Percentiles rank a stretch among this genome's conserved stretches.
phyloP scores from a whole-genome alignment of 805 yeast species.

The Grigorovia yakushimaensis region DNA sequence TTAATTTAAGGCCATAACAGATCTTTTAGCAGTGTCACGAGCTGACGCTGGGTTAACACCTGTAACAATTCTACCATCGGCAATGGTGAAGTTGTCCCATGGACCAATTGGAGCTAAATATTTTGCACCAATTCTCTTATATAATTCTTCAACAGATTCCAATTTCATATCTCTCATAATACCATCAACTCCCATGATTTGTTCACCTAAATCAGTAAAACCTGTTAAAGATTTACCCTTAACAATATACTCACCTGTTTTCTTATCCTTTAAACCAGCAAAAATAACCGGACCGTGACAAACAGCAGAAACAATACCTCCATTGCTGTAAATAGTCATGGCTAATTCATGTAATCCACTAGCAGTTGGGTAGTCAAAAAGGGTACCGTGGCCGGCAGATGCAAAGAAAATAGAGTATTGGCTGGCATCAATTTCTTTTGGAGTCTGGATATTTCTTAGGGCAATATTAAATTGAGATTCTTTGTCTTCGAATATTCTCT shows the following conservation, averaged over 20 bases:
- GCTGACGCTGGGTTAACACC: slow-evolving; percentile 60
- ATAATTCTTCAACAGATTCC: slow-evolving; percentile 32
- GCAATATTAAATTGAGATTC: slow-evolving; percentile 32
- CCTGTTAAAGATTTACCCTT: slow-evolving; percentile 51
- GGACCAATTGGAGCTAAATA: slow-evolving; percentile 41
- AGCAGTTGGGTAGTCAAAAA: slow-evolving; percentile 51
- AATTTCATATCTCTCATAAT: slow-evolving; percentile 23
- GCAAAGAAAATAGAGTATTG: slow-evolving; percentile 49
- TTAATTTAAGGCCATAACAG: slow-evolving; percentile 7
- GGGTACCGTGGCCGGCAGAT: slow-evolving; percentile 58
- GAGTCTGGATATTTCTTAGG: slow-evolving; percentile 35
- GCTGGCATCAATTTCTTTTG: slow-evolving; percentile 38
- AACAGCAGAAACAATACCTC: slow-evolving; percentile 53
- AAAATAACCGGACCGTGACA: slow-evolving; percentile 60
- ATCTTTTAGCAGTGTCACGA: slow-evolving; percentile 33
- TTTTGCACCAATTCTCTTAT: slow-evolving; percentile 34
- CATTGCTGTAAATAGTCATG: slow-evolving; percentile 36
- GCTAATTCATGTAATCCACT: slow-evolving; percentile 37
- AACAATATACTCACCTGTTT: slow-evolving; percentile 37
- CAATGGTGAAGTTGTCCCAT: slow-evolving; percentile 40
- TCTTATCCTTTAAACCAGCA: slow-evolving; percentile 34
- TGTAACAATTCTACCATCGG: slow-evolving; percentile 50
- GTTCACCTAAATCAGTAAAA: slow-evolving; percentile 48
- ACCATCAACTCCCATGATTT: slow-evolving; percentile 13
- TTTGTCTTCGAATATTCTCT: slow-evolving; percentile 31